phyloP scores from a whole-genome alignment of 805 yeast species.

The Candida jianshihensis region DNA sequence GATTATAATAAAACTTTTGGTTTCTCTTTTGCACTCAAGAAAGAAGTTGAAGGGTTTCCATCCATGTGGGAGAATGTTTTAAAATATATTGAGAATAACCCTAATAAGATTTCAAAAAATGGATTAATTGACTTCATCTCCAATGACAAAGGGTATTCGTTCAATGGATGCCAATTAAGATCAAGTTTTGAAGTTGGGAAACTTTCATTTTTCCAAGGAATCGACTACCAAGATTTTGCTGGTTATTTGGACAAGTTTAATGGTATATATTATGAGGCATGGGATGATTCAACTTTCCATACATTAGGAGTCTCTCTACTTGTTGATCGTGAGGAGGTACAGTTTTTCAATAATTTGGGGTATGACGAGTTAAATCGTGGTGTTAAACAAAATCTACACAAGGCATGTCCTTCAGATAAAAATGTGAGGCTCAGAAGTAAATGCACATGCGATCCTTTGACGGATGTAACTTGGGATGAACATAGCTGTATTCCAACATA shows the following conservation, averaged over 20 bases:
- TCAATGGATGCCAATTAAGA: constrained; percentile 87
- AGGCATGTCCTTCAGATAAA: constrained; percentile 62
- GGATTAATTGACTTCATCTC: constrained; percentile 67
- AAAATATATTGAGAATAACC: constrained; percentile 53
- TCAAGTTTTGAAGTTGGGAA: constrained; percentile 78
- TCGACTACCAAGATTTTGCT: constrained; percentile 62
- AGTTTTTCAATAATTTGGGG: constrained; percentile 76
- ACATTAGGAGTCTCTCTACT: constrained; percentile 75
- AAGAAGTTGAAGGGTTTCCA: constrained; percentile 62
- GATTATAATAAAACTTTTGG: constrained; percentile 51
- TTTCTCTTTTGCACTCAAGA: constrained; percentile 58
- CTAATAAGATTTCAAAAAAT: constrained; percentile 50
- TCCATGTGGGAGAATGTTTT: constrained; percentile 72
- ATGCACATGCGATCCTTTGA: constrained; percentile 69
- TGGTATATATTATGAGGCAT: constrained; percentile 82
- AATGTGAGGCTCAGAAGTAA: constrained; percentile 46
- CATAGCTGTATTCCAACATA: constrained; percentile 56
- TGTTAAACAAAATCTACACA: constrained; percentile 34
- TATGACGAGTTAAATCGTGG: constrained; percentile 56
- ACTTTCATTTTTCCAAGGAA: constrained; percentile 65
- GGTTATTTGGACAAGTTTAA: constrained; percentile 63
- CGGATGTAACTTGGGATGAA: constrained; percentile 63
- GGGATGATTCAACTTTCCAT: constrained; percentile 91
- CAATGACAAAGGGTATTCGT: constrained; percentile 60
- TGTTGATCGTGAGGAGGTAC: constrained; percentile 54